Conservation (phyloP, 208 protist species). For the Trypanosoma avium region DNA sequence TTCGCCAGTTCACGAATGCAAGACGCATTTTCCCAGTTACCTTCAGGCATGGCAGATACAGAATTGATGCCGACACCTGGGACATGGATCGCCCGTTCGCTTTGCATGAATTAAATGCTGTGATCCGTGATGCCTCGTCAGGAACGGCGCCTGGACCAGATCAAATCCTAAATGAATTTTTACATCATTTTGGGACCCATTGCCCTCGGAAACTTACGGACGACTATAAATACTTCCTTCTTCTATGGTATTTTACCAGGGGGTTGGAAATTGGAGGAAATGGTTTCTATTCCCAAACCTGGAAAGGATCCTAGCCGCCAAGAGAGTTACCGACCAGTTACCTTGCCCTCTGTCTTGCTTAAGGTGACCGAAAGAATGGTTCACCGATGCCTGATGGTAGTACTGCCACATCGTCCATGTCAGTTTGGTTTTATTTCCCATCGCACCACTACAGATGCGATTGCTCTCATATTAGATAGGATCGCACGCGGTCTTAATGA, state of each 20-base stretch:
- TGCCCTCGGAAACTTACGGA: background rate
- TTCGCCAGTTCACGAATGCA: background rate
- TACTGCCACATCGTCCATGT: background rate
- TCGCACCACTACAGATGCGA: background rate
- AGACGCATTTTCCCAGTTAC: background rate
- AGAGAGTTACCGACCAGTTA: background rate
- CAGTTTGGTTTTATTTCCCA: background rate
- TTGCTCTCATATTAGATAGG: background rate
- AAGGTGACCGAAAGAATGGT: background rate
- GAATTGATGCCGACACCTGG: background rate
- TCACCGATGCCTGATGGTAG: background rate
- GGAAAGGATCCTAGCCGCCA: background rate
- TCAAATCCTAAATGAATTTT: background rate
- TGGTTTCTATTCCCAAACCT: background rate
- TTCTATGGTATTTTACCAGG: background rate
- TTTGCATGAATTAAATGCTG: background rate
- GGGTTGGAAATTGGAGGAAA: background rate
- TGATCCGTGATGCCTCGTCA: background rate
- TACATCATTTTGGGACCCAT: background rate
- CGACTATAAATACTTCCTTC: background rate
- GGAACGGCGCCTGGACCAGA: background rate
- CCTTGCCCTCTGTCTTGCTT: background rate
- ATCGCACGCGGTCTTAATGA: background rate
- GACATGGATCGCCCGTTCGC: background rate
- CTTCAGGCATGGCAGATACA: too few relatives aligned